phyloP scores from a whole-genome alignment of 108 stramenopile genomes.

The Skeletonema marinoi region DNA sequence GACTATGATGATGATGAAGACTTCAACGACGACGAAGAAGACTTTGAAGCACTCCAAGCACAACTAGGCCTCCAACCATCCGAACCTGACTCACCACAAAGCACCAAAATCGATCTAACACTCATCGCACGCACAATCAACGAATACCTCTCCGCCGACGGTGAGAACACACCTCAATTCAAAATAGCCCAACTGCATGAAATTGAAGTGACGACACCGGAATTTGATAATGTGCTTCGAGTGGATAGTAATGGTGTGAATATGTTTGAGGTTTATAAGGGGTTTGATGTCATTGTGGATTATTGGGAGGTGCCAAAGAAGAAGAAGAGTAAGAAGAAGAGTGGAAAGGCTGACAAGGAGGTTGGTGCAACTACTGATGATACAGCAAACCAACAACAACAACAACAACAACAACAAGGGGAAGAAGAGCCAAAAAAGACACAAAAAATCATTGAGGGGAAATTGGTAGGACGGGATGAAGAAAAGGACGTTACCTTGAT shows the following conservation, averaged over 20 bases:
- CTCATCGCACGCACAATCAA: constrained; percentile 67
- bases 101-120: constrained; percentile 46
- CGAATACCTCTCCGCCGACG: constrained; percentile 49
- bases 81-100: not conserved
- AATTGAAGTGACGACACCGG: constrained; percentile 84
- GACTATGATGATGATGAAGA: constrained; percentile 3
- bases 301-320: constrained; percentile 56
- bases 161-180: constrained; percentile 34
- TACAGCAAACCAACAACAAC: constrained; percentile 43
- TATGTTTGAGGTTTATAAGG: constrained; percentile 77
- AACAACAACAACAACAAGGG: constrained; percentile 27
- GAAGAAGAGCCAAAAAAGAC: constrained; percentile 46
- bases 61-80: not conserved
- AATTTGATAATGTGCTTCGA: constrained; percentile 28
- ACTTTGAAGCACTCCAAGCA: constrained; percentile 4
- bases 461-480: constrained; percentile 58
- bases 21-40: constrained; percentile 9
- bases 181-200: constrained; percentile 60
- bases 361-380: not conserved
- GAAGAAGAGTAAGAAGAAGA: constrained; percentile 40
- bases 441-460: constrained; percentile 54
- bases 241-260: not conserved
- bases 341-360: not conserved
- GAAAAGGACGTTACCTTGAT: constrained; percentile 55
- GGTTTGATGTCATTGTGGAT: constrained; percentile 77